Percentiles rank a stretch among this genome's conserved stretches.
Conservation (phyloP, 192 early-diverging fungal genomes). For the Haplosporangium gracile region DNA sequence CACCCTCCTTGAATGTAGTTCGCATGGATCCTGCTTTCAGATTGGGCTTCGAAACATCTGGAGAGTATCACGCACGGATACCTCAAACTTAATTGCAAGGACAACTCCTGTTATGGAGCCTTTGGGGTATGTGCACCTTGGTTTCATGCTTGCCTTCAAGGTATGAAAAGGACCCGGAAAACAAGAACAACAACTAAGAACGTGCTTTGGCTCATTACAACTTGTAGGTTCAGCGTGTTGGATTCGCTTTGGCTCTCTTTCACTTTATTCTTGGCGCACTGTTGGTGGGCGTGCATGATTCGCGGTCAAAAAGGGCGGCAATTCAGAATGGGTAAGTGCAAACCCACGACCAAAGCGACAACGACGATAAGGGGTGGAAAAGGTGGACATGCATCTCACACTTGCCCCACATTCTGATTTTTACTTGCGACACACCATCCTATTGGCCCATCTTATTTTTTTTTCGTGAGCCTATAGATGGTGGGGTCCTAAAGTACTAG, state of each 20-base stretch:
- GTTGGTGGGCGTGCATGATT: conserved; percentile 77
- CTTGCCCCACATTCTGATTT: not conserved
- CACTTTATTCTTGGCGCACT: conserved; percentile 72
- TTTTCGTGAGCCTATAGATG: conserved; percentile 38
- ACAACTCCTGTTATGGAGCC: conserved; percentile 85
- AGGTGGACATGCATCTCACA: not conserved
- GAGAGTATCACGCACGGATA: conserved; percentile 85
- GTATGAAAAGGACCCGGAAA: not conserved
- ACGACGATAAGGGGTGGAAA: not conserved
- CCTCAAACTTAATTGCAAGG: conserved; percentile 87
- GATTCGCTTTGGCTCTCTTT: conserved; percentile 83
- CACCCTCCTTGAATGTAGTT: not conserved
- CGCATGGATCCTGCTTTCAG: conserved; percentile 59
- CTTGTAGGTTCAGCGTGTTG: conserved; percentile 83
- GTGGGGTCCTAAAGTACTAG: conserved; percentile 76
- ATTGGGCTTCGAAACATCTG: conserved; percentile 88
- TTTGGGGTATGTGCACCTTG: conserved; percentile 71
- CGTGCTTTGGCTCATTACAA: not conserved
- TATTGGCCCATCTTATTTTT: not conserved
- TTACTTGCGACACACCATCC: not conserved
- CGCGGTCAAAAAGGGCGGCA: conserved; percentile 78
- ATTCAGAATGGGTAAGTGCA: conserved; percentile 87
- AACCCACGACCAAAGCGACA: not conserved
- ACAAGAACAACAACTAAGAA: not conserved
- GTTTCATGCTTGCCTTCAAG: not conserved